phyloP scores from a whole-genome alignment of 2,329 filamentous ascomycete species.

The Exophiala viscosa region DNA sequence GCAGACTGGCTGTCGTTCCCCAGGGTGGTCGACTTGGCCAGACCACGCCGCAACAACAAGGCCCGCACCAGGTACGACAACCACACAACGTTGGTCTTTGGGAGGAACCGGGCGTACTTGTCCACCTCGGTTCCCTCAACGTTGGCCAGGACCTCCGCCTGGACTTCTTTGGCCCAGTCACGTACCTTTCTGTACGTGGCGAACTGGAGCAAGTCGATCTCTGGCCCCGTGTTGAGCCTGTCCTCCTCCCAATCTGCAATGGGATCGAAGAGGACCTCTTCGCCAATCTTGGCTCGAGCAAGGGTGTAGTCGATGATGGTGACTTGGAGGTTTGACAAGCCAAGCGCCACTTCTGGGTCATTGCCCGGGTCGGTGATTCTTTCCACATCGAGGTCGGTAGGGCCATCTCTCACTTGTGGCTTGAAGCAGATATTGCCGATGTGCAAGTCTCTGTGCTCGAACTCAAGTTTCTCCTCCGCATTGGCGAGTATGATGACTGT shows the following conservation, averaged over 20 bases:
- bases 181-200: conserved; percentile 17
- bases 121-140: conserved; percentile 32
- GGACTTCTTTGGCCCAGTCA: conserved; percentile 10
- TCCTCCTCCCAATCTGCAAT: conserved; percentile 15
- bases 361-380: conserved; percentile 31
- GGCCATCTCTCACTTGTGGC: conserved; percentile 36
- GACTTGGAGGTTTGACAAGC: conserved; percentile 55
- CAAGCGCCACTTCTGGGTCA: conserved; percentile 40
- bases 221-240: conserved; percentile 7
- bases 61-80: conserved; percentile 58
- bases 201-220: conserved; percentile 14
- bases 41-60: conserved; percentile 38
- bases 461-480: conserved; percentile 57
- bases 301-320: conserved; percentile 67
- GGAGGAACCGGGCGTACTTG: conserved; percentile 55
- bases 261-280: conserved; percentile 18
- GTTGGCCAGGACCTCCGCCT: conserved; percentile 27
- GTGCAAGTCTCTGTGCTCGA: conserved; percentile 66
- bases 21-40: neutral
- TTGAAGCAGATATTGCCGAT: conserved; percentile 63
- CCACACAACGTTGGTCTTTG: conserved; percentile 62
- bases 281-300: conserved; percentile 54
- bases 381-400: conserved; percentile 32
- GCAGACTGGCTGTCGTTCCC: conserved; percentile 12
- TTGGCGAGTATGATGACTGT: conserved; percentile 59